Base-by-base conservation (phyloP, 345 rosid species). In the Noccaea caerulescens region DNA sequence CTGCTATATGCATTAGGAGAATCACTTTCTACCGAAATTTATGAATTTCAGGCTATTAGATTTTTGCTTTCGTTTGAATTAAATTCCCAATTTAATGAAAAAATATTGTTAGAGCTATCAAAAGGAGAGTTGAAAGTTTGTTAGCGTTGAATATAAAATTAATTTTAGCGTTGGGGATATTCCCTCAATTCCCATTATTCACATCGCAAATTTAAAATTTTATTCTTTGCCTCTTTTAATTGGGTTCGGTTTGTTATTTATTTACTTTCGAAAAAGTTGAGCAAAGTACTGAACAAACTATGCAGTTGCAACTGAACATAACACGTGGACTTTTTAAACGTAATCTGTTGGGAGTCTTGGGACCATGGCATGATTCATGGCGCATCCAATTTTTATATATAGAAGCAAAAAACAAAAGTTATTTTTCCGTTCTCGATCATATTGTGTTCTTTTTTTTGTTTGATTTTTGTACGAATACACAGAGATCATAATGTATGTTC, bases 91-190 rank as follows among this genome's bases (percentile, higher is more conserved):
- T 62, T 69, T 1, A 76, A 62, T 46, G 71, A 38, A 47, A 30
- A 56, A n/a, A 43, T 49, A 51, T 23, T 30, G 75, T 63, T 63
- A 63, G 75, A 69, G 70, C 79, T 30, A 62, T 56, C 16, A 63
- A 76, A 67, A 38, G 60, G 23, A 12, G 59, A 20, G 75, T 69
- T 76, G 79, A 76, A 76, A 76, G 75, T 76, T 69, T 8, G 79
- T 69, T 76, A 76, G 79, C 42, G 71, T 27, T 63, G 61, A 10
- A 45, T 76, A 47, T 10, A 66, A 58, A 54, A 55, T 7, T 1
- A 44, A 53, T 68, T 60, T 14, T 34, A 43, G 38, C 55, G 52
- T 46, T 39, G 69, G 33, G 79, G 71, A 76, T 76, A 76, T 76
- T 52, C 79, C 52, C 30, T 16, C 7, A 45, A 63, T 63, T 63